A percentile compares a stretch with the other conserved stretches of the same genome.
These are phyloP conservation scores for Mucor racemosus DNA, from an alignment of 371 early-diverging fungal species.

Conservation along the genomic window DNA sequence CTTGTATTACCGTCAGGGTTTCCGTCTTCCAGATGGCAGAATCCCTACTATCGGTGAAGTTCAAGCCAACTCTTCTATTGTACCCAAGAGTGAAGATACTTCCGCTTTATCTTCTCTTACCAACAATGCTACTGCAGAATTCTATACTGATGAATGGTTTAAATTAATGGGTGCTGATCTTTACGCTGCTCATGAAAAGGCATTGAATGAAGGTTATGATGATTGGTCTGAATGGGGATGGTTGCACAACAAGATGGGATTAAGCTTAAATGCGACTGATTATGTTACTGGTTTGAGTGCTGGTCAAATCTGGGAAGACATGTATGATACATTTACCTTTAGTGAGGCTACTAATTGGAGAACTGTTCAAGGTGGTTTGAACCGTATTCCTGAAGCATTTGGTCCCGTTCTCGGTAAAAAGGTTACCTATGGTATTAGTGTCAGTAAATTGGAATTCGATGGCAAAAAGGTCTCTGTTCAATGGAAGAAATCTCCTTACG, in stretches of 20 bases:
- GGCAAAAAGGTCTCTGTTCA: conserved; percentile 33
- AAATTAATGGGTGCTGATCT: conserved; percentile 33
- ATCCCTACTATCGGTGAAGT: conserved; percentile 35
- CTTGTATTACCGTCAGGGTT: conserved; percentile 29
- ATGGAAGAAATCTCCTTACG: conserved; percentile 35
- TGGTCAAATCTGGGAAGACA: conserved; percentile 24
- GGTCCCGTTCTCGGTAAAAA: conserved; percentile 36
- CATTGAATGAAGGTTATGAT: conserved; percentile 35
- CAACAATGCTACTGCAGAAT: conserved; percentile 13
- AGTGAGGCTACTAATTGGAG: conserved; percentile 28
- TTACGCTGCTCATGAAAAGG: conserved; percentile 35
- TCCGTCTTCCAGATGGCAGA: conserved; percentile 35
- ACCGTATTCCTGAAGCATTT: conserved; percentile 37
- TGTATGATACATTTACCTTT: conserved; percentile 34
- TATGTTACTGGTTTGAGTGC: conserved; percentile 26
- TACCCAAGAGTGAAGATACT: conserved; percentile 4
- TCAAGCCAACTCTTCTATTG: conserved; percentile 21
- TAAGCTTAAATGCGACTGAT: conserved; percentile 32
- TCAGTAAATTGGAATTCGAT: conserved; percentile 29
- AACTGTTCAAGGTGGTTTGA: conserved; percentile 39
- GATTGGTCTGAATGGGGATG: conserved; percentile 42
- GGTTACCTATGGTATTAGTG: conserved; percentile 25
- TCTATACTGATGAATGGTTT: conserved; percentile 26
- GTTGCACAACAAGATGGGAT: conserved; percentile 39
- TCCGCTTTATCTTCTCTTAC: conserved; percentile 14